These are phyloP conservation scores for Plasmodium coatneyi DNA, from an alignment of 169 alveolate genomes.

Conservation along the genomic window DNA sequence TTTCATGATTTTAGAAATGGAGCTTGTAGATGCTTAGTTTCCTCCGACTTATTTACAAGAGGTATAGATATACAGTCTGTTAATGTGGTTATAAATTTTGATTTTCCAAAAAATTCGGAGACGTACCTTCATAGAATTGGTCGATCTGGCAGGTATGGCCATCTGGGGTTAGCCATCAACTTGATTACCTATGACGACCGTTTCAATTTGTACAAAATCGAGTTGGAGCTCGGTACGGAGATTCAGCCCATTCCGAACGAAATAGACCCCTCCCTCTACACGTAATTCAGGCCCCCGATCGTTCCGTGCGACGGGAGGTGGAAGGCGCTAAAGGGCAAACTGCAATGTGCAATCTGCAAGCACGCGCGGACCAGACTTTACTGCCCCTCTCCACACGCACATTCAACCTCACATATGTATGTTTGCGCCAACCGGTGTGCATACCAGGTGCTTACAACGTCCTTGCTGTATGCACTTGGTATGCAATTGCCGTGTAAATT, in stretches of 20 bases:
- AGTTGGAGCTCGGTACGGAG: constrained; percentile 97
- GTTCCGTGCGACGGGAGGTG: not conserved
- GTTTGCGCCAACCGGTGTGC: not conserved
- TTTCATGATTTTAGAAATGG: constrained; percentile 98
- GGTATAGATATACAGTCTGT: constrained; percentile 99
- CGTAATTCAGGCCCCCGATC: constrained; percentile 74
- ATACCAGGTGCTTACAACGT: not conserved
- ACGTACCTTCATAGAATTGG: constrained; percentile 98
- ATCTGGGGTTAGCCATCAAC: constrained; percentile 97
- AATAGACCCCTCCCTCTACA: constrained; percentile 92
- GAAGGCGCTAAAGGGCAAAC: not conserved
- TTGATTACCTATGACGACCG: constrained; percentile 96
- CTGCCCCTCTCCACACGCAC: not conserved
- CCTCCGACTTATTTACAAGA: constrained; percentile 98
- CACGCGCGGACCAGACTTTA: not conserved
- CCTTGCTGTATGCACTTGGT: not conserved
- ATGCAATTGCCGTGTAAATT: not conserved
- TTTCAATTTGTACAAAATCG: constrained; percentile 89
- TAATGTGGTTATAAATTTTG: constrained; percentile 99
- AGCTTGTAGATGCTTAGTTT: constrained; percentile 94
- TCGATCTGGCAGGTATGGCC: constrained; percentile 99
- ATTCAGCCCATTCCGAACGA: constrained; percentile 97
- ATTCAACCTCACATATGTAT: not conserved
- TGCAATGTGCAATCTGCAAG: not conserved
- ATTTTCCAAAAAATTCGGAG: constrained; percentile 97